Evolutionary conservation across 768 basidiomycete genomes (phyloP).

Genomic region (Pleurotus eryngii): DNA sequence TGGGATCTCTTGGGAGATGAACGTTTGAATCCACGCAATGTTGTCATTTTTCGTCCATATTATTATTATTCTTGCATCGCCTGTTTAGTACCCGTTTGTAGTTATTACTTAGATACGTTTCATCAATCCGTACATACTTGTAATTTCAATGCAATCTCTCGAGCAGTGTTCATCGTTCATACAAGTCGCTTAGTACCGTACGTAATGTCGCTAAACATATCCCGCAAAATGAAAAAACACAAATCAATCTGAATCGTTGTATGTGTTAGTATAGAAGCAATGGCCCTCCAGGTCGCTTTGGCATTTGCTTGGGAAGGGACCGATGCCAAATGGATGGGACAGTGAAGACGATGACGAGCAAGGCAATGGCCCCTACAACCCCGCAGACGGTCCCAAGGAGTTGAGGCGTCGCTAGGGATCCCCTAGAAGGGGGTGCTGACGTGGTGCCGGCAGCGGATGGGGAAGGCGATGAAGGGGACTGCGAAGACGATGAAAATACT

Average conservation of each 20-base stretch:
- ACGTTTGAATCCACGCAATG: constrained; percentile 13
- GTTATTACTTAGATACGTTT: constrained; percentile 10
- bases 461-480: constrained; percentile 3
- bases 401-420: constrained; percentile 13
- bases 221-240: neutral
- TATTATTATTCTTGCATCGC: constrained; percentile 2
- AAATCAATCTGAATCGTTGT: neutral
- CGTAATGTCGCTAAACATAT: neutral
- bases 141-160: constrained; percentile 8
- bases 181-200: neutral
- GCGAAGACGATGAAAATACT: neutral
- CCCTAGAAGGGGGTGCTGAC: neutral
- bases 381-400: constrained; percentile 24
- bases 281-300: constrained; percentile 16
- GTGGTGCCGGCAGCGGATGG: neutral
- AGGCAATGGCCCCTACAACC: constrained; percentile 15
- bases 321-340: constrained; percentile 19
- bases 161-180: neutral
- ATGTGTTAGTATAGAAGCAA: constrained; percentile 6
- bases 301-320: constrained; percentile 10
- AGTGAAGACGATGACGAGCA: constrained; percentile 20
- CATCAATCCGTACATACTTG: constrained; percentile 9
- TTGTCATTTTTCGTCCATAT: constrained; percentile 23
- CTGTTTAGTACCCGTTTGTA: neutral
- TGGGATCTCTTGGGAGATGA: constrained; percentile 74